phyloP scores from a whole-genome alignment of 768 basidiomycete genomes.

The Kwoniella botswanensis region DNA sequence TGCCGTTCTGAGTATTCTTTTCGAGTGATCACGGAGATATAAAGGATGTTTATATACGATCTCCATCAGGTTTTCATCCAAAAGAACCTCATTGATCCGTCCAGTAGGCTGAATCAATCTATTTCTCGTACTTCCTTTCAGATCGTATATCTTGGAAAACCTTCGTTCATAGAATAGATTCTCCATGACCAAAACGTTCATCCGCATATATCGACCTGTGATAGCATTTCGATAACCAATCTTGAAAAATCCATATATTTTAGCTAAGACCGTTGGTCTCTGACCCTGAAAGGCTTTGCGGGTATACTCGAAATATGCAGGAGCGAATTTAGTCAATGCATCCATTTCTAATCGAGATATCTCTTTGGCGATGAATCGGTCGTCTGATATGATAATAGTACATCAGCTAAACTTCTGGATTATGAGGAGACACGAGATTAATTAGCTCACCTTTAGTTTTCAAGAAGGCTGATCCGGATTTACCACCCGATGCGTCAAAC shows the following conservation, averaged over 20 bases:
- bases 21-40: constrained; percentile 94
- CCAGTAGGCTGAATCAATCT: constrained; percentile 90
- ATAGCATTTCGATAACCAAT: constrained; percentile 83
- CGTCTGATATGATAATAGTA: constrained; percentile 65
- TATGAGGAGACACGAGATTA: no score
- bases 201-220: constrained; percentile 81
- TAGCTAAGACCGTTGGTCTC: constrained; percentile 93
- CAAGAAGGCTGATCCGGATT: constrained; percentile 94
- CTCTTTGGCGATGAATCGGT: constrained; percentile 98
- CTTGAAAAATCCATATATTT: constrained; percentile 96
- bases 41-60: constrained; percentile 86
- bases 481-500: constrained; percentile 94
- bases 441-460: constrained; percentile 78
- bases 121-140: constrained; percentile 95
- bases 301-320: constrained; percentile 98
- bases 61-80: constrained; percentile 95
- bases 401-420: background rate
- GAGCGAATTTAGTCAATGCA: constrained; percentile 95
- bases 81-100: constrained; percentile 85
- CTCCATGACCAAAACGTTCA: constrained; percentile 98
- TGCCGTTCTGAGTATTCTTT: constrained; percentile 86
- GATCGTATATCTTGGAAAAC: constrained; percentile 92
- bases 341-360: constrained; percentile 87
- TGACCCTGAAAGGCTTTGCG: constrained; percentile 86
- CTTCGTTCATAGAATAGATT: constrained; percentile 84